phyloP scores from a whole-genome alignment of 768 basidiomycete species.

The Hericium alpestre region DNA sequence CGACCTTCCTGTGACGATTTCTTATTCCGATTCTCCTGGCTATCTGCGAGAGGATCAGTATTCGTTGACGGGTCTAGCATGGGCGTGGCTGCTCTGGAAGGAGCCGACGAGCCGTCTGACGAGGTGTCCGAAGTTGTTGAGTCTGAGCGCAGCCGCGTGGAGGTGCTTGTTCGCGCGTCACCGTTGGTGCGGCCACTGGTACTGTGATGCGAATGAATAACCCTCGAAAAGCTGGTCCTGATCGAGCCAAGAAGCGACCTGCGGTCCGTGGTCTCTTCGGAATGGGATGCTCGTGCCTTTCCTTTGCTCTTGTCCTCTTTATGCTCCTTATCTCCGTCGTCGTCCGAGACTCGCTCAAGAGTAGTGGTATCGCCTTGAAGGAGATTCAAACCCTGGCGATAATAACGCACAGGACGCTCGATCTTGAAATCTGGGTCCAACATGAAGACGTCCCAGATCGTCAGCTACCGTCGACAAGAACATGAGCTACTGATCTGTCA shows the following conservation, averaged over 20 bases:
- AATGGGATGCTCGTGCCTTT: constrained; percentile 1
- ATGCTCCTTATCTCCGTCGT: not conserved
- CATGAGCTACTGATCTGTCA: not conserved
- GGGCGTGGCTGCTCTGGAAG: constrained; percentile 32
- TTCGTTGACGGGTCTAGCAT: constrained; percentile 80
- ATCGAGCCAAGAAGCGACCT: constrained; percentile 40
- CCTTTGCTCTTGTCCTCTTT: not conserved
- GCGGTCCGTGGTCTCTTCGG: constrained; percentile 9
- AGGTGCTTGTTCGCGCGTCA: constrained; percentile 1
- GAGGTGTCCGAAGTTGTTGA: not conserved
- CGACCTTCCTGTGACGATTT: constrained; percentile 24
- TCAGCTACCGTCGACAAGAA: constrained; percentile 33
- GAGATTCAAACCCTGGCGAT: constrained; percentile 74
- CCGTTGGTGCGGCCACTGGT: not conserved
- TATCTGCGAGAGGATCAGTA: constrained; percentile 37
- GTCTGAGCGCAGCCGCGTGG: constrained; percentile 6
- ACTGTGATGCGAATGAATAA: constrained; percentile 24
- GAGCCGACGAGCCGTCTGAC: constrained; percentile 12
- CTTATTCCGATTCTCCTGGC: constrained; percentile 15
- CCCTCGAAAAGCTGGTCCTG: constrained; percentile 33
- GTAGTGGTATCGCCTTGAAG: constrained; percentile 30
- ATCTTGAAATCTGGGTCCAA: constrained; percentile 84
- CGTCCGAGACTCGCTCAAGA: constrained; percentile 16
- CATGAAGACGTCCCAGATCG: constrained; percentile 89
- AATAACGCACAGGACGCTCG: constrained; percentile 81